Conservation (phyloP, 306 rosid genomes). For the Vigna reflexopilosa region DNA sequence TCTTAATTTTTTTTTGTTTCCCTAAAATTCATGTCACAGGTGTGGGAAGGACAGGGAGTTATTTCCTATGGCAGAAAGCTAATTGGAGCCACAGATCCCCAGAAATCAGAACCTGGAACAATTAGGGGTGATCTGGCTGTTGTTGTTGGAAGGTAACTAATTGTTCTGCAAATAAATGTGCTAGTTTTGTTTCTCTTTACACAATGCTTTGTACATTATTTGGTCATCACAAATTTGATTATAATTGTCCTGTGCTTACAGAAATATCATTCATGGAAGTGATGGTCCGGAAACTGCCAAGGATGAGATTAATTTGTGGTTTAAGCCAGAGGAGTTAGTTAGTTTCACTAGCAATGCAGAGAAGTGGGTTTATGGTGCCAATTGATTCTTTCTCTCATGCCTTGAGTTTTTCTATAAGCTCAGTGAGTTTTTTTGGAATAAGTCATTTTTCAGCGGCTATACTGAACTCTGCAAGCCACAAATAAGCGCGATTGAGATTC, state of each 20-base stretch:
- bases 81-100: constrained; percentile 97
- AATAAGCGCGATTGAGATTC: constrained; percentile 37
- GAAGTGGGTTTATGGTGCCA: constrained; percentile 86
- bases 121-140: constrained; percentile 96
- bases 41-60: constrained; percentile 98
- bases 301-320: constrained; percentile 91
- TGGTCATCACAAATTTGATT: constrained; percentile 29
- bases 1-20: constrained; percentile 26
- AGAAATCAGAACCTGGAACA: constrained; percentile 96
- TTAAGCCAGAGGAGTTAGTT: constrained; percentile 86
- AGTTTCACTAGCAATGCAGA: constrained; percentile 83
- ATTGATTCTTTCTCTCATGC: constrained; percentile 51
- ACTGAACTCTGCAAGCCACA: constrained; percentile 41
- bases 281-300: constrained; percentile 96
- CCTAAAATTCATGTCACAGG: constrained; percentile 55
- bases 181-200: constrained; percentile 28
- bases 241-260: constrained; percentile 37
- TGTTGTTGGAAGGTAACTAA: constrained; percentile 89
- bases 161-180: background rate
- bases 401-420: constrained; percentile 4
- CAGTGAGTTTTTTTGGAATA: constrained; percentile 42
- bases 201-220: constrained; percentile 20
- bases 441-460: constrained; percentile 30
- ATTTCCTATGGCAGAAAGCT: constrained; percentile 87
- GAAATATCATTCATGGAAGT: constrained; percentile 97